Evolutionary conservation across 768 basidiomycete genomes (phyloP).

Genomic region (Boletus huronensis): DNA sequence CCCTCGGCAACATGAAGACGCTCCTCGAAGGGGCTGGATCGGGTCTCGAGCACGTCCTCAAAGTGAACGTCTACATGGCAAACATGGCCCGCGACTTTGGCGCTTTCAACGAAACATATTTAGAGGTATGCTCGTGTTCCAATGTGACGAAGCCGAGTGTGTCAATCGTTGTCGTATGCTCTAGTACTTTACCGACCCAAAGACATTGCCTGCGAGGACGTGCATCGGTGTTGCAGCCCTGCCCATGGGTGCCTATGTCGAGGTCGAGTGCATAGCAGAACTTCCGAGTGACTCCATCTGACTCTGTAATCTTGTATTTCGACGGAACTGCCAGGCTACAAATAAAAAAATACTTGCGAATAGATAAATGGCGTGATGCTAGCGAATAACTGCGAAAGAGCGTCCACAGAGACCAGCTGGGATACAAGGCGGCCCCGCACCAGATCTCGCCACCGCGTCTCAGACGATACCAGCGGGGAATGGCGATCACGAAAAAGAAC

Average conservation of each 20-base stretch:
- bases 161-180: background rate
- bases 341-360: background rate
- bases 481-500: conserved; percentile 10
- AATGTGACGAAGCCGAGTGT: background rate
- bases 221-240: conserved; percentile 55
- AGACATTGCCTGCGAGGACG: conserved; percentile 51
- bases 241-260: conserved; percentile 52
- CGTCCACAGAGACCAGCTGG: background rate
- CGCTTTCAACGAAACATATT: conserved; percentile 39
- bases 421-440: background rate
- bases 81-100: conserved; percentile 37
- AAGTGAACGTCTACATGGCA: conserved; percentile 39
- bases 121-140: conserved; percentile 22
- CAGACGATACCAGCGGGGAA: background rate
- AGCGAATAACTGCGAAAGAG: background rate
- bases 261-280: conserved; percentile 61
- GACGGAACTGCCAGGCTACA: background rate
- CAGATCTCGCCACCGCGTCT: conserved; percentile 2
- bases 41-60: conserved; percentile 35
- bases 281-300: background rate
- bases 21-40: conserved; percentile 40
- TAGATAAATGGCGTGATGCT: background rate
- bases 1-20: conserved; percentile 38
- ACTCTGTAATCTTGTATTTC: background rate
- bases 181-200: conserved; percentile 45